These are phyloP conservation scores for Phascolomyces articulosus DNA, from an alignment of 371 early-diverging fungal species.

Conservation along the genomic window DNA sequence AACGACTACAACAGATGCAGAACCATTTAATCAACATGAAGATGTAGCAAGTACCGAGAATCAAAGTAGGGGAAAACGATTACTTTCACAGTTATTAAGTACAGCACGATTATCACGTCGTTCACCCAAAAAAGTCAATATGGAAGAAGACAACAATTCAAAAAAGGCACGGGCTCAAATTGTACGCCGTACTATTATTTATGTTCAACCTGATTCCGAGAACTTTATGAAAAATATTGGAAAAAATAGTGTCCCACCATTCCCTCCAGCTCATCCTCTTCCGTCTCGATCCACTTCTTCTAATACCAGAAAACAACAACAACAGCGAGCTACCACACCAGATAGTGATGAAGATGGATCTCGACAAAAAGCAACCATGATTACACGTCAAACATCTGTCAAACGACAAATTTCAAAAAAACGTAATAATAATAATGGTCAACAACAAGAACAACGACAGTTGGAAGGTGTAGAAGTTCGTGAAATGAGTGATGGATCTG, in stretches of 20 bases:
- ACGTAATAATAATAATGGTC: not conserved
- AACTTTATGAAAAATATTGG: conserved; percentile 19
- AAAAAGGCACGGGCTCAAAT: conserved; percentile 16
- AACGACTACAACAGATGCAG: conserved; percentile 2
- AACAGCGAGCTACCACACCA: conserved; percentile 4
- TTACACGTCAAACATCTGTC: conserved; percentile 20
- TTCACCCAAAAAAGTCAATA: conserved; percentile 14
- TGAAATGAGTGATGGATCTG: conserved; percentile 53
- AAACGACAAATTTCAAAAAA: conserved; percentile 16
- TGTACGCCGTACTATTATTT: conserved; percentile 32
- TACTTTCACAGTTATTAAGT: conserved; percentile 23
- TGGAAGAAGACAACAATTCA: not conserved
- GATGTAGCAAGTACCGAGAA: not conserved
- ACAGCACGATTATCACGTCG: conserved; percentile 4
- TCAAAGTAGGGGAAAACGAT: conserved; percentile 18
- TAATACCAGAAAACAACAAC: not conserved
- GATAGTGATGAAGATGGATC: conserved; percentile 12
- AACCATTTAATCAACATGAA: too few species aligned
- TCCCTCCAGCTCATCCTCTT: not conserved
- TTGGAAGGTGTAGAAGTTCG: conserved; percentile 46
- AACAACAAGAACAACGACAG: conserved; percentile 5
- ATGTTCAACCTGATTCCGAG: conserved; percentile 37
- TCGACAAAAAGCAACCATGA: conserved; percentile 12
- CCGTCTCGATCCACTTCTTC: too few species aligned
- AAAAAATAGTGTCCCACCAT: not conserved